phyloP scores from a whole-genome alignment of 169 alveolate genomes.

The Plasmodium sp. region DNA sequence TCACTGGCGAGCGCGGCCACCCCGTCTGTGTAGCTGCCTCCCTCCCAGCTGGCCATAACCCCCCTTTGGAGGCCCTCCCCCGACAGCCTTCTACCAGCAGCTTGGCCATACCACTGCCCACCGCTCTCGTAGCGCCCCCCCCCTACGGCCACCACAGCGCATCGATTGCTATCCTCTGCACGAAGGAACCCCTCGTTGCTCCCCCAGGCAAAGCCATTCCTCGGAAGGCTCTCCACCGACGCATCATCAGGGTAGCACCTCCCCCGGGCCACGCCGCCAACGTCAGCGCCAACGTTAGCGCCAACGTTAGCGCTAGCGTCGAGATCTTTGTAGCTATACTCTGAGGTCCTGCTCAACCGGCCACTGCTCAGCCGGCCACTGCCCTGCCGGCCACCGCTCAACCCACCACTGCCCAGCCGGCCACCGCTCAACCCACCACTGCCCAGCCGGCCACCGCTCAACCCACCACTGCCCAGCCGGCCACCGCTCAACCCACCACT shows the following conservation, averaged over 20 bases:
- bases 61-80: background rate
- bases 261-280: background rate
- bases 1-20: background rate
- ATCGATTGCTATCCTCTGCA: background rate
- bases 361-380: background rate
- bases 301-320: background rate
- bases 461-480: background rate
- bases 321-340: slow-evolving; percentile 1
- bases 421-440: background rate
- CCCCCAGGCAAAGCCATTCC: background rate
- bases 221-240: background rate
- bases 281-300: background rate
- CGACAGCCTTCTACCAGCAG: background rate
- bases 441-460: background rate
- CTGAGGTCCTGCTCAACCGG: slow-evolving; percentile 22
- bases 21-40: background rate
- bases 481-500: background rate
- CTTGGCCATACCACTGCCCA: background rate
- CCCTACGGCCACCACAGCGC: background rate
- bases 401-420: no score
- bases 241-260: background rate
- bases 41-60: background rate
- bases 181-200: background rate
- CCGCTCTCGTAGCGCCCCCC: background rate
- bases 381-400: no score